Conservation (phyloP, 148 eudicot genomes). For the Cornus suecica region DNA sequence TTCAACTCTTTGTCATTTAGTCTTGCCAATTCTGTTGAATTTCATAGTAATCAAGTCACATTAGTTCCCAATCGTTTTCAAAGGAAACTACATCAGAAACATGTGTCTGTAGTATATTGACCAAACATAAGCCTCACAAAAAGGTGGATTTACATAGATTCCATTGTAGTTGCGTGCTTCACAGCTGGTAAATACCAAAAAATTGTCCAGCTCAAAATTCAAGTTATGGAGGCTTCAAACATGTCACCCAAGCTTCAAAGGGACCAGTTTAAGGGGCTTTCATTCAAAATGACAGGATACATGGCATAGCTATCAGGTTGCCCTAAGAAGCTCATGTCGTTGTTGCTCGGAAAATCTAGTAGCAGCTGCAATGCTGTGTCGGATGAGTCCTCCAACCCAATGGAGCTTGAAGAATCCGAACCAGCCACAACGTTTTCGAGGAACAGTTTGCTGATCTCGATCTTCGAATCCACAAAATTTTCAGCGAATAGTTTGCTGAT, state of each 20-base stretch:
- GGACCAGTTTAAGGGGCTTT: constrained; percentile 9
- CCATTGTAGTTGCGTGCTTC: background rate
- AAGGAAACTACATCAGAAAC: no score
- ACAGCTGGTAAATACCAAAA: background rate
- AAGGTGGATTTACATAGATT: background rate
- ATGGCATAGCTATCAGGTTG: constrained; percentile 29
- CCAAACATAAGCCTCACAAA: background rate
- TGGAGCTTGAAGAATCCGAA: constrained; percentile 52
- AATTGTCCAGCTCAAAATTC: background rate
- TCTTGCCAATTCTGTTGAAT: no score
- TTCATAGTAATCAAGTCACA: no score
- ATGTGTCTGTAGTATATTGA: background rate
- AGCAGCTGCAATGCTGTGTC: constrained; percentile 76
- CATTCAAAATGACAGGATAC: constrained; percentile 21
- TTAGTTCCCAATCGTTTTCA: no score
- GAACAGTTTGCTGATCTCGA: constrained; percentile 14
- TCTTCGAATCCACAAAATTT: no score
- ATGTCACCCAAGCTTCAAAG: constrained; percentile 26
- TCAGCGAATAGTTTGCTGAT: no score
- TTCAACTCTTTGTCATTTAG: no score
- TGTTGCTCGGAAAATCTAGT: constrained; percentile 61
- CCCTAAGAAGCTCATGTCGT: constrained; percentile 91
- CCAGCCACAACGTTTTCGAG: constrained; percentile 20
- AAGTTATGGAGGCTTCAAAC: constrained; percentile 1
- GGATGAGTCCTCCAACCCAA: constrained; percentile 66